Evolutionary conservation across 2,329 filamentous ascomycete genomes (phyloP).

Genomic region (Apiospora pterosperma): DNA sequence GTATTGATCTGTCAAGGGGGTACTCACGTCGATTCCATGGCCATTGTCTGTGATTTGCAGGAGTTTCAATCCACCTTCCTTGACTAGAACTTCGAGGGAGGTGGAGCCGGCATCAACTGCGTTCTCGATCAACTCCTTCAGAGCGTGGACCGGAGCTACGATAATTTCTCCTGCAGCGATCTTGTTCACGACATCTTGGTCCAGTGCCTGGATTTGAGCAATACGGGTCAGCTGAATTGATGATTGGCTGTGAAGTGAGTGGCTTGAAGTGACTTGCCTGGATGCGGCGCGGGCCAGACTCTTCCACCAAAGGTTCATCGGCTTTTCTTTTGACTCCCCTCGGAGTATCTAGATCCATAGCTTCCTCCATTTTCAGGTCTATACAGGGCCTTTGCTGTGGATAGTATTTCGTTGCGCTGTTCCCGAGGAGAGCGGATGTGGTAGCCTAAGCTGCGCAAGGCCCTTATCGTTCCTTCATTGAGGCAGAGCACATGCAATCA

Average conservation of each 20-base stretch:
- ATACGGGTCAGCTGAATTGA: not conserved
- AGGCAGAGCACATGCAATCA: not conserved
- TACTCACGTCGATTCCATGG: constrained; percentile 81
- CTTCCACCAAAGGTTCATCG: constrained; percentile 30
- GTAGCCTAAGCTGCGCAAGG: not conserved
- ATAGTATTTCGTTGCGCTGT: not conserved
- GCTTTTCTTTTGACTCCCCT: constrained; percentile 50
- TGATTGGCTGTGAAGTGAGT: not conserved
- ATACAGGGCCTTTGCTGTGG: not conserved
- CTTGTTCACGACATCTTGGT: constrained; percentile 94
- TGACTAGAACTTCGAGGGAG: constrained; percentile 83
- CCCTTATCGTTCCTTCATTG: not conserved
- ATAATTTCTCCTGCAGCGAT: constrained; percentile 99
- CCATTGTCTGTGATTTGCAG: constrained; percentile 98
- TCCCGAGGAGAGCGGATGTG: not conserved
- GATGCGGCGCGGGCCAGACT: constrained; percentile 38
- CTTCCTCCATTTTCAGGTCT: constrained; percentile 24
- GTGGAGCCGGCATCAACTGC: constrained; percentile 97
- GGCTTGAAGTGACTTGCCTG: constrained; percentile 35
- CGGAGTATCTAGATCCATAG: constrained; percentile 42
- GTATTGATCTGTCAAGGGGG: not conserved
- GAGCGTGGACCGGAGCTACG: constrained; percentile 88
- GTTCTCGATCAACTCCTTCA: constrained; percentile 97
- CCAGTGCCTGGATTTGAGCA: constrained; percentile 62
- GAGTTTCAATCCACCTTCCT: constrained; percentile 91